Evolutionary conservation across 2,329 filamentous ascomycete species (phyloP).

Genomic region (Microdochium trichocladiopsis): DNA sequence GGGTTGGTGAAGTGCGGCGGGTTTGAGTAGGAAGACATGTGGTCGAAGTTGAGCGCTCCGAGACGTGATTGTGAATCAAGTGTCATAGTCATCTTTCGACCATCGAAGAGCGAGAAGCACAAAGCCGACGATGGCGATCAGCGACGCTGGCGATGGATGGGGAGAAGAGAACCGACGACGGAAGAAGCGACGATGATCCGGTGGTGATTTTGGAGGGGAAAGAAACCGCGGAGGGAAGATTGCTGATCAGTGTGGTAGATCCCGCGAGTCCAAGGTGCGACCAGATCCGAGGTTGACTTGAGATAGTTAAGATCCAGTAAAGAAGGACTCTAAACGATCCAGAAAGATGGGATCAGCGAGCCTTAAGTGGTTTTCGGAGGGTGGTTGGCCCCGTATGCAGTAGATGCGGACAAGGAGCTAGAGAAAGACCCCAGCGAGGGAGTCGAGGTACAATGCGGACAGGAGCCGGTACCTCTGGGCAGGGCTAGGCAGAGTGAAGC

Average conservation of each 20-base stretch:
- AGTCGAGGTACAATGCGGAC: conserved; percentile 2
- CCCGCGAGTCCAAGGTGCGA: conserved; percentile 37
- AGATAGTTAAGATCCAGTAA: conserved; percentile 23
- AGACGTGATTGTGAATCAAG: conserved; percentile 84
- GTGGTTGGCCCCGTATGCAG: conserved; percentile 26
- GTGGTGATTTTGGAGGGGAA: conserved; percentile 10
- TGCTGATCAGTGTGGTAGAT: conserved; percentile 46
- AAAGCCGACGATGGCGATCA: conserved; percentile 7
- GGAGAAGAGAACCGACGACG: too few species aligned
- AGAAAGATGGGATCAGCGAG: conserved; percentile 48
- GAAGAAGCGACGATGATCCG: conserved; percentile 13
- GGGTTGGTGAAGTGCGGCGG: conserved; percentile 84
- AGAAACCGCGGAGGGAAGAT: conserved; percentile 5
- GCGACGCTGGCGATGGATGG: conserved; percentile 9
- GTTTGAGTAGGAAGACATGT: conserved; percentile 62
- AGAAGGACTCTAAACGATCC: conserved; percentile 28
- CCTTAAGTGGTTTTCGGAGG: conserved; percentile 45
- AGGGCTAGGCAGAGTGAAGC: conserved; percentile 1
- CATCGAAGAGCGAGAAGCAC: conserved; percentile 1
- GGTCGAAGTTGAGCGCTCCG: conserved; percentile 72
- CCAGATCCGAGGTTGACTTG: conserved; percentile 21
- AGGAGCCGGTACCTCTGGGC: not conserved
- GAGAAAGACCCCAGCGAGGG: conserved; percentile 22
- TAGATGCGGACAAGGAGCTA: conserved; percentile 16
- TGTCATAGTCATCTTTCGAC: conserved; percentile 80